These are phyloP conservation scores for Phoenix dactylifera DNA, from an alignment of 176 grass and related monocot genomes.

Conservation along the genomic window DNA sequence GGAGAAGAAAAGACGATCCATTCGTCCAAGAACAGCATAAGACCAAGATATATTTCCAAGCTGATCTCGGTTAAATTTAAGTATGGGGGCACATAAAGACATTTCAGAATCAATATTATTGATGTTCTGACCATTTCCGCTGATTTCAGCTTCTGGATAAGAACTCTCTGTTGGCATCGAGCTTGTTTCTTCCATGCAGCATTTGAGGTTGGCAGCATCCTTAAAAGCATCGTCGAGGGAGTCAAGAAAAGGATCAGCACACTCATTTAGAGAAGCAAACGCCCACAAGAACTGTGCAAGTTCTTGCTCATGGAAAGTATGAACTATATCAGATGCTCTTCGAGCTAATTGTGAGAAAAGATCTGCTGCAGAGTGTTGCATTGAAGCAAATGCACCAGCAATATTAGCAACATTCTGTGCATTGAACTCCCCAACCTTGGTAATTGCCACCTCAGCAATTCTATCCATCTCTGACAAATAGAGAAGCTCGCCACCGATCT, in stretches of 20 bases:
- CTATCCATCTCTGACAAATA: conserved; percentile 85
- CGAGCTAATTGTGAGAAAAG: conserved; percentile 43
- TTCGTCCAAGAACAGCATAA: conserved; percentile 73
- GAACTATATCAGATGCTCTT: conserved; percentile 43
- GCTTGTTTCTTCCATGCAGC: conserved; percentile 12
- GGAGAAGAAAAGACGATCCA: conserved; percentile 59
- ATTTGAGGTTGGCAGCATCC: conserved; percentile 19
- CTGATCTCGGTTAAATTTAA: conserved; percentile 77
- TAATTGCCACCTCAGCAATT: conserved; percentile 55
- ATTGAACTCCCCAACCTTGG: conserved; percentile 66
- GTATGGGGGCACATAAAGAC: not conserved
- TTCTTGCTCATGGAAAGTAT: conserved; percentile 70
- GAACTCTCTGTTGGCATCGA: not conserved
- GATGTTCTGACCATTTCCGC: conserved; percentile 1
- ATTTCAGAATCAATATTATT: not conserved
- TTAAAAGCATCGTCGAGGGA: conserved; percentile 48
- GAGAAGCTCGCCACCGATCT: conserved; percentile 73
- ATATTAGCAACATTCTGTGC: conserved; percentile 83
- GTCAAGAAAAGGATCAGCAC: conserved; percentile 37
- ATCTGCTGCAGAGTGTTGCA: conserved; percentile 65
- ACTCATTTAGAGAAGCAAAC: conserved; percentile 70
- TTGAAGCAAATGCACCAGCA: conserved; percentile 67
- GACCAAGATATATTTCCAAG: conserved; percentile 88
- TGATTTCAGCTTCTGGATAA: conserved; percentile 17
- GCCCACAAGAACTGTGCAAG: conserved; percentile 83